Evolutionary conservation across 164 flowering plant genomes (phyloP).

Genomic region (Houttuynia cordata): DNA sequence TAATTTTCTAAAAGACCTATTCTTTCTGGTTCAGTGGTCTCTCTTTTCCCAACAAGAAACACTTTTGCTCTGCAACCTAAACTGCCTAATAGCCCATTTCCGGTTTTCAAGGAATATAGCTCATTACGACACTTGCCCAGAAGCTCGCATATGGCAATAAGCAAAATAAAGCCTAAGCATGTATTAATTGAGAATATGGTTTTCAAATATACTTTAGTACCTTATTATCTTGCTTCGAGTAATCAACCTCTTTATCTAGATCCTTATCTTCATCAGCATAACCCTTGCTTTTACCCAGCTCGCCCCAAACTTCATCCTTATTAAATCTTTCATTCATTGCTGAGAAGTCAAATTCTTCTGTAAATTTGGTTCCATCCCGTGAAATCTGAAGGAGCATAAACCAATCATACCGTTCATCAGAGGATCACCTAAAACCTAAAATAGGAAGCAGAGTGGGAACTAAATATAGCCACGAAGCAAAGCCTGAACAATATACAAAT

Average conservation of each 20-base stretch:
- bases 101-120: too few relatives aligned
- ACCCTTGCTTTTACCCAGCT: constrained; percentile 56
- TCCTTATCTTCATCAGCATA: constrained; percentile 26
- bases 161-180: too few relatives aligned
- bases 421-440: background rate
- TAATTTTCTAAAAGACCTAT: too few relatives aligned
- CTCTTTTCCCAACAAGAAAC: too few relatives aligned
- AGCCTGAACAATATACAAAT: too few relatives aligned
- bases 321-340: constrained; percentile 96
- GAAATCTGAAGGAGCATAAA: constrained; percentile 30
- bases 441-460: background rate
- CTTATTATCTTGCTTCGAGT: constrained; percentile 31
- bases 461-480: background rate
- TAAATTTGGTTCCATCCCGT: constrained; percentile 37
- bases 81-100: too few relatives aligned
- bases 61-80: too few relatives aligned
- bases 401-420: background rate
- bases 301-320: constrained; percentile 93
- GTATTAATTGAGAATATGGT: too few relatives aligned
- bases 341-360: constrained; percentile 83
- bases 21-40: too few relatives aligned
- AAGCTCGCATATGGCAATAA: too few relatives aligned
- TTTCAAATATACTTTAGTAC: constrained; percentile 10
- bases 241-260: constrained; percentile 22
- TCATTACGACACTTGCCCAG: too few relatives aligned